Evolutionary conservation across 1,284 basidiomycete genomes (phyloP), one percentile per base, ranked within the genome.

Genomic region (Phaffia rhodozyma): DNA sequence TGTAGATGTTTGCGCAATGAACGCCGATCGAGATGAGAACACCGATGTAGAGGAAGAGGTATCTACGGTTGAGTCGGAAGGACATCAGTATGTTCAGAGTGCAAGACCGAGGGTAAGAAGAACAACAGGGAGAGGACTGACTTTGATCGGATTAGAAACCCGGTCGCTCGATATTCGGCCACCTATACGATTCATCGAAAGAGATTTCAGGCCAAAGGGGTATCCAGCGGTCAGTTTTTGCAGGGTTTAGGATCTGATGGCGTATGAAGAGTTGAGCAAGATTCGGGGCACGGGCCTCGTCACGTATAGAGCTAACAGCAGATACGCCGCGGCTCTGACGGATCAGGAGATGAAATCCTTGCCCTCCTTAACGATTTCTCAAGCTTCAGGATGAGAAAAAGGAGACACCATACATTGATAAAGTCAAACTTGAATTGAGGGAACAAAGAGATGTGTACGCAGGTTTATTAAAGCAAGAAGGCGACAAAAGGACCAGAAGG

Each of bases 1-100:
- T 94, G 80, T 96, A 98, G 75, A 97, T 91, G 82, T 98, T 96
- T 76, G 91, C 88, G 66, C 91, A 82, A 77, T 97, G 97, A 75
- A 98, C 93, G 66, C 91, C 84, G 77, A 97, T 86, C 38, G 89
- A 90, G 76, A 96, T 97, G 79, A 96, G 83, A 65, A 97, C 84
- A 71, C 92, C 82, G 73, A 91, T 78, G 76, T 94, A 98, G 68
- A 96, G 79, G 83, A 87, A 91, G 65, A 89, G 76, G 76, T 97
- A 97, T 74, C 90, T 94, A 72, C 13, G 29, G n/a, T 29, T 25
- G n/a, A 27, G 27, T 55, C 21, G 21, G 47, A n/a, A 23, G 55
- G 34, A 21, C 43, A 43, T 32, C 30, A 50, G 48, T 58, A 51
- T 58, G 23, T 60, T 61, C 52, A 50, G 23, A 30, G 47, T 55